Base-by-base conservation (phyloP, 106 monocot species). In the Cymbidium sinense region DNA sequence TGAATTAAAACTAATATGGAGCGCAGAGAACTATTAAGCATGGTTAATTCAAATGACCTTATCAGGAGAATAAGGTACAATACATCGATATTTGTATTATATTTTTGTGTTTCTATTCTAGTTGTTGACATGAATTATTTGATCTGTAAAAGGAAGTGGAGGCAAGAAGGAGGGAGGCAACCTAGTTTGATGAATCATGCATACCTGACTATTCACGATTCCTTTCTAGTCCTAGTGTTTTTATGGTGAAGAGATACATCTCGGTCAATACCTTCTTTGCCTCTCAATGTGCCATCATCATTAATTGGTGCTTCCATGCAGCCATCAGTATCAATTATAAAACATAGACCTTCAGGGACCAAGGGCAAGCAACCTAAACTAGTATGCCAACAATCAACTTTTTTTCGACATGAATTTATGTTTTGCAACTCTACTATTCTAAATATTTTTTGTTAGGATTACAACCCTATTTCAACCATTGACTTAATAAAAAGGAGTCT, bases 311-410 rank as follows among this genome's bases (percentile, higher is more conserved):
- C 82, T 43, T 62, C 91, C 19, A 77, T 83, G 77, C 88, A 86
- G 64, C 88, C 88, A 74, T 83, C 89, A 65, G 72, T 90, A 75
- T 86, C 89, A 73, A 85, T 83, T 62, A 82, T 84, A 21, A 92
- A 87, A 84, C 85, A 83, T 43, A 90, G 88, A 77, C 70, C 79
- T 78, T 55, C 79, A 37, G 84, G 81, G 50, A 50, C 88, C 2
- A 99, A 84, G 86, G 88, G 84, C 33, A 99, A 94, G 80, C 94
- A 92, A 73, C 72, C 90, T 43, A 94, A 94, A 87, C 58, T 87
- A 79, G 98, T 99, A 83, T 65, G 93, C 84, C 34, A 74, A 12
- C 13, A 29, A 43, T 64, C 41, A 67, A 31, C 78, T 0, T 31
- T 78, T 51, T 33, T 64, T 15, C 15, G 79, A 86, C 34, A 43